Percentiles rank a stretch among this genome's conserved stretches.
Evolutionary conservation across 73 alveolate species (phyloP).

Genomic region (Uronychia setigera): DNA sequence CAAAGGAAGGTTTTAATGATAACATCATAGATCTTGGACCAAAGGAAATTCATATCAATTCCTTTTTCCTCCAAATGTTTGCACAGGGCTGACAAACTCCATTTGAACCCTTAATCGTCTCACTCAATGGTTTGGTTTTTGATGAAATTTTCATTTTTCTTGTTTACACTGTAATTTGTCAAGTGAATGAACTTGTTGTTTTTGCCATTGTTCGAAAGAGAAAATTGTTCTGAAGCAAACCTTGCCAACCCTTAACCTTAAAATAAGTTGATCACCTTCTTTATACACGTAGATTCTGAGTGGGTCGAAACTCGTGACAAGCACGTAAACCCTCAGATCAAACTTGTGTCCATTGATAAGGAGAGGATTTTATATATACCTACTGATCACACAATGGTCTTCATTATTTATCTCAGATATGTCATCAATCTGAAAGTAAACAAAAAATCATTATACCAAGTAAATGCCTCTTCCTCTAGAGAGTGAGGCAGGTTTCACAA

Average conservation of each 20-base stretch:
- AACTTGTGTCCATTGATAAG: slow-evolving; percentile 88
- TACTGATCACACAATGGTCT: slow-evolving; percentile 66
- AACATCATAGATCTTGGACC: slow-evolving; percentile 47
- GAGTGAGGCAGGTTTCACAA: slow-evolving; percentile 95
- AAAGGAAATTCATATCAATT: slow-evolving; percentile 26
- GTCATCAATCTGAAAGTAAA: slow-evolving; percentile 53
- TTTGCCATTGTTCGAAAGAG: slow-evolving; percentile 24
- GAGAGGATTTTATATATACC: slow-evolving; percentile 86
- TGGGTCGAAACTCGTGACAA: slow-evolving; percentile 88
- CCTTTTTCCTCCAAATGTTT: slow-evolving; percentile 35
- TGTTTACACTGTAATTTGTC: slow-evolving; percentile 91
- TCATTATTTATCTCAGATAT: slow-evolving; percentile 38
- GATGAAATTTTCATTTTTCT: slow-evolving; percentile 82
- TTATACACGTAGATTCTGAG: slow-evolving; percentile 84
- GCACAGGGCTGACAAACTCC: slow-evolving; percentile 42
- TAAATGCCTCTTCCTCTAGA: slow-evolving; percentile 96
- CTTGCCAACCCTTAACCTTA: slow-evolving; percentile 83
- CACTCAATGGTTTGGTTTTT: slow-evolving; percentile 73
- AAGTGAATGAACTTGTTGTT: slow-evolving; percentile 83
- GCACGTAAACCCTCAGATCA: slow-evolving; percentile 89
- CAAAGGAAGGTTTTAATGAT: slow-evolving; percentile 16
- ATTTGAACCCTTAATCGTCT: slow-evolving; percentile 63
- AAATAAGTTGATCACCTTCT: slow-evolving; percentile 66
- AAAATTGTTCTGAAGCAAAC: slow-evolving; percentile 81
- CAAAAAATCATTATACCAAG: slow-evolving; percentile 38